Evolutionary conservation across 768 basidiomycete species (phyloP).

Genomic region (Leccinellum albellum): DNA sequence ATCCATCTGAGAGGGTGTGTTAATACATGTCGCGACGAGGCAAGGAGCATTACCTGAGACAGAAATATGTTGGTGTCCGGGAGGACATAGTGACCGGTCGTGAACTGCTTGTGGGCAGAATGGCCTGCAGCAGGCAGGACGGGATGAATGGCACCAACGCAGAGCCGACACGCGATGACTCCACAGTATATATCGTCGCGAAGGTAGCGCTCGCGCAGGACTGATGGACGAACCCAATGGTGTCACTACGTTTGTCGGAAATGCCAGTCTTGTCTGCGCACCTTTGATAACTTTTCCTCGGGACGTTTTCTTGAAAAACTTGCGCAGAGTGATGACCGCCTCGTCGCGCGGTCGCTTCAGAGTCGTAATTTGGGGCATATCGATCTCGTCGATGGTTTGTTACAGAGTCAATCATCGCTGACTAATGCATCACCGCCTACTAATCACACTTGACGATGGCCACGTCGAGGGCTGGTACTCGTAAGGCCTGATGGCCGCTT

Average conservation of each 20-base stretch:
- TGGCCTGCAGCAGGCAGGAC: conserved; percentile 61
- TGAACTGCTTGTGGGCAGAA: conserved; percentile 50
- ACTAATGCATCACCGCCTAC: no score
- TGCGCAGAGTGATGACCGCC: conserved; percentile 75
- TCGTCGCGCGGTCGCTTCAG: conserved; percentile 69
- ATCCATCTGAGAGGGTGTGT: conserved; percentile 71
- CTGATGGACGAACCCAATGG: conserved; percentile 36
- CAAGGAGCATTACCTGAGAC: conserved; percentile 52
- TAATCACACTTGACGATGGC: no score
- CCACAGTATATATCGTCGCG: conserved; percentile 91
- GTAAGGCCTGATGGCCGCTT: no score
- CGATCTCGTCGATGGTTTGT: neutral
- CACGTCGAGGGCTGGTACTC: no score
- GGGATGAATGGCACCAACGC: conserved; percentile 40
- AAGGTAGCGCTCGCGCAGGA: conserved; percentile 90
- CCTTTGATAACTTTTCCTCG: conserved; percentile 93
- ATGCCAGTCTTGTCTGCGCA: conserved; percentile 27
- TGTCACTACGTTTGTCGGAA: no score
- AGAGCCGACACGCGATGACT: conserved; percentile 63
- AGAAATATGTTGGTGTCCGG: conserved; percentile 96
- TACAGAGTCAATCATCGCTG: no score
- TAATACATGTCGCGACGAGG: neutral
- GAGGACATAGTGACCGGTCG: conserved; percentile 74
- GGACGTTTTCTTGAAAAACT: conserved; percentile 95
- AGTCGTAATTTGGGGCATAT: conserved; percentile 63